Evolutionary conservation across 345 rosid genomes (phyloP).

Genomic region (Eucalyptus brandiana): DNA sequence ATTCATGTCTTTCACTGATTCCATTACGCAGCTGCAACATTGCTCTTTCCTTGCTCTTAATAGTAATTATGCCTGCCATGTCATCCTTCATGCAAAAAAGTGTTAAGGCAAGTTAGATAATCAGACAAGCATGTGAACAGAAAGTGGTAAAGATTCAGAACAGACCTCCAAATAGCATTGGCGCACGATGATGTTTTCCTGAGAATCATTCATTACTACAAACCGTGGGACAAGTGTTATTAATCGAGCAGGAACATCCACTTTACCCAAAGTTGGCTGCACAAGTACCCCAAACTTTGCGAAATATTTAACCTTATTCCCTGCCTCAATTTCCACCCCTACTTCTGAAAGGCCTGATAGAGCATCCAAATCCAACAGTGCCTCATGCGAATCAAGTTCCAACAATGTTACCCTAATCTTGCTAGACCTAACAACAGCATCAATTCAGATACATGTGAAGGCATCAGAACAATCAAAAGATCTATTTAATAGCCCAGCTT

Average conservation of each 20-base stretch:
- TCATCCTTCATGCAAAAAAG: slow-evolving; percentile 43
- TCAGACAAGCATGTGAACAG: neutral
- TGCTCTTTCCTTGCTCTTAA: slow-evolving; percentile 47
- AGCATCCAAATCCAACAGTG: slow-evolving; percentile 63
- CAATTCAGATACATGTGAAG: neutral
- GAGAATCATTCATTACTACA: slow-evolving; percentile 62
- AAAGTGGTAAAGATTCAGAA: neutral
- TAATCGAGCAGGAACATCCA: slow-evolving; percentile 46
- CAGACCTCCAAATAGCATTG: slow-evolving; percentile 76
- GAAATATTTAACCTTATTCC: slow-evolving; percentile 37
- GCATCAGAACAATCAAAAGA: neutral
- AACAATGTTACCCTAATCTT: slow-evolving; percentile 44
- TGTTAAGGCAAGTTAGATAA: neutral
- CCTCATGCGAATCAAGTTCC: slow-evolving; percentile 41
- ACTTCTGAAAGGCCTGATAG: slow-evolving; percentile 84
- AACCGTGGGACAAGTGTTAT: slow-evolving; percentile 69
- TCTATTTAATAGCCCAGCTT: slow-evolving; percentile 2
- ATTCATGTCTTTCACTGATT: slow-evolving; percentile 36
- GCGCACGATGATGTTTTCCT: slow-evolving; percentile 49
- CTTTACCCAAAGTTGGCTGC: slow-evolving; percentile 37
- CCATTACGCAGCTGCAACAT: slow-evolving; percentile 40
- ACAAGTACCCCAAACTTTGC: slow-evolving; percentile 69
- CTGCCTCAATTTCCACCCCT: slow-evolving; percentile 49
- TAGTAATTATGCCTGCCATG: slow-evolving; percentile 26
- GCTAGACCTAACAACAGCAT: slow-evolving; percentile 42